These are phyloP conservation scores for Extremus antarcticus DNA, from an alignment of 495 filamentous ascomycete genomes.

Conservation along the genomic window DNA sequence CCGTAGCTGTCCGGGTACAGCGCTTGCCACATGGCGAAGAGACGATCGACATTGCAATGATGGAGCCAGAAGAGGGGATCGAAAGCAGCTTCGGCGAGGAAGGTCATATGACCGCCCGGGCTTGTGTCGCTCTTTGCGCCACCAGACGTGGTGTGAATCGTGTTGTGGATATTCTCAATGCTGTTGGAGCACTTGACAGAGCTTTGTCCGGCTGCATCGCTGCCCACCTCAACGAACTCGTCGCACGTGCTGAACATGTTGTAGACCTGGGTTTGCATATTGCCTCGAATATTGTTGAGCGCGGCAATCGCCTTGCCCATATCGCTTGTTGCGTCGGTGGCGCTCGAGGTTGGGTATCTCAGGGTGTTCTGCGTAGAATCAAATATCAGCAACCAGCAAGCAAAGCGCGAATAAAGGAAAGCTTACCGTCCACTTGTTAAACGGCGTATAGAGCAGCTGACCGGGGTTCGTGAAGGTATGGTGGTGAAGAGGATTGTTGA, in stretches of 20 bases:
- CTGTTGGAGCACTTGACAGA: constrained; percentile 21
- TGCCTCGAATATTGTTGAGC: constrained; percentile 18
- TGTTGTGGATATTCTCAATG: constrained; percentile 24
- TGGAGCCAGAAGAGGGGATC: constrained; percentile 27
- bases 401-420: no score
- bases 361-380: constrained; percentile 15
- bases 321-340: constrained; percentile 9
- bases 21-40: constrained; percentile 23
- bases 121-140: constrained; percentile 3
- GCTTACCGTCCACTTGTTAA: constrained; percentile 14
- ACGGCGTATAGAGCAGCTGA: constrained; percentile 16
- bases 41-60: constrained; percentile 23
- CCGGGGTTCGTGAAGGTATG: constrained; percentile 16
- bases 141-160: constrained; percentile 19
- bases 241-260: constrained; percentile 21
- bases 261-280: constrained; percentile 21
- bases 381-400: no score
- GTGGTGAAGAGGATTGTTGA: constrained; percentile 21
- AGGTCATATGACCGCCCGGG: constrained; percentile 23
- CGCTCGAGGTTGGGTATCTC: constrained; percentile 19
- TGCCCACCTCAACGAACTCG: constrained; percentile 18
- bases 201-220: constrained; percentile 16
- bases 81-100: constrained; percentile 17
- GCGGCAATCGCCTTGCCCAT: constrained; percentile 5
- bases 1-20: constrained; percentile 18